phyloP scores from a whole-genome alignment of 768 basidiomycete species.

The Rhodotorula kratochvilovae region DNA sequence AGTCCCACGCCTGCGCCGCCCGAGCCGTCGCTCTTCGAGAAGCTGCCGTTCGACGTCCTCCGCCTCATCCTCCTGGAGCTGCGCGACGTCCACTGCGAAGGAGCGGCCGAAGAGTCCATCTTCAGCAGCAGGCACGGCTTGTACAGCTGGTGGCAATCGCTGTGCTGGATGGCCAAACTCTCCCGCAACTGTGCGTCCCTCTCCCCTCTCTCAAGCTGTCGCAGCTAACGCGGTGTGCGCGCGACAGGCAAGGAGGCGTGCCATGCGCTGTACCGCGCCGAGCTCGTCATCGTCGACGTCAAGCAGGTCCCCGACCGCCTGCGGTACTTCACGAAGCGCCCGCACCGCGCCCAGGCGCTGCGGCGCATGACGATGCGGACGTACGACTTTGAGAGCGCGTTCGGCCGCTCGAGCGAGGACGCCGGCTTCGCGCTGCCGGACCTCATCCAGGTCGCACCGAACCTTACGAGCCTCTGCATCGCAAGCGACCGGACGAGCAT shows the following conservation, averaged over 20 bases:
- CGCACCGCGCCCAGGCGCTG: not conserved
- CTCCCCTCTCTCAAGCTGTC: not conserved
- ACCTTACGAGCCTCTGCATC: constrained; percentile 4
- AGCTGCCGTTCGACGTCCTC: constrained; percentile 13
- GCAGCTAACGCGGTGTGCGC: too few species aligned
- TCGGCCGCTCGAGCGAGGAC: not conserved
- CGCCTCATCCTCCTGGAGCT: constrained; percentile 15
- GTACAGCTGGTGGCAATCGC: not conserved
- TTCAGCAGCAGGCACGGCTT: not conserved
- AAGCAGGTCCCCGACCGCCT: not conserved
- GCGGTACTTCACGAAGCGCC: not conserved
- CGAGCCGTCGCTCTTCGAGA: not conserved
- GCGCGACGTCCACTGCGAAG: not conserved
- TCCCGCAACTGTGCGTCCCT: not conserved
- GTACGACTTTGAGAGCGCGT: not conserved
- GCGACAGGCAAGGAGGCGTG: not conserved
- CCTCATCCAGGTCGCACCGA: not conserved
- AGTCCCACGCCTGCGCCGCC: not conserved
- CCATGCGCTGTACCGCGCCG: not conserved
- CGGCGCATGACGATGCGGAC: not conserved
- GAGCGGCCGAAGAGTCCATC: not conserved
- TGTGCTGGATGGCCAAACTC: not conserved
- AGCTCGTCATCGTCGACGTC: constrained; percentile 13
- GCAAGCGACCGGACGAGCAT: not conserved
- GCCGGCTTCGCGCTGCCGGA: constrained; percentile 19